Evolutionary conservation across 305 asterid genomes (phyloP).

Genomic region (Plantago coronopus): DNA sequence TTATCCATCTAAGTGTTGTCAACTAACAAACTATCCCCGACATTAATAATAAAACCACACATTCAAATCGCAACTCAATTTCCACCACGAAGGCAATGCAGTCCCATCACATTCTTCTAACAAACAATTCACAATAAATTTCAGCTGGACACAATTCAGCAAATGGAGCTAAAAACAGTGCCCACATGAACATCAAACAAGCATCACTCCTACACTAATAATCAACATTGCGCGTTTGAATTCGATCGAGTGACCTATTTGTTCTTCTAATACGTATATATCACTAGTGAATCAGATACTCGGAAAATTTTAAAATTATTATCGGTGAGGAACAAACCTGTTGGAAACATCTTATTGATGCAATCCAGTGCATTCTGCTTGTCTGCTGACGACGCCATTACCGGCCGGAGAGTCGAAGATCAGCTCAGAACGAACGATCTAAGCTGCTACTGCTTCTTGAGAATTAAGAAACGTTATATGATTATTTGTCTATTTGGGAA

Average conservation of each 20-base stretch:
- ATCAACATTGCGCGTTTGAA: too few relatives aligned
- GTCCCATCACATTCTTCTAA: not conserved
- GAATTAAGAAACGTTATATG: too few relatives aligned
- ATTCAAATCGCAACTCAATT: not conserved
- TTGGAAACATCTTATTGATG: conserved; percentile 97
- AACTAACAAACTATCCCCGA: too few relatives aligned
- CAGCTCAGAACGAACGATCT: too few relatives aligned
- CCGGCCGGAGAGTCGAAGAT: not conserved
- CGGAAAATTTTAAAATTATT: too few relatives aligned
- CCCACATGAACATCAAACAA: not conserved
- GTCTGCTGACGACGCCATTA: conserved; percentile 53
- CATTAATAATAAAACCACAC: too few relatives aligned
- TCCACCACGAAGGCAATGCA: not conserved
- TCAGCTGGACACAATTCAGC: too few relatives aligned
- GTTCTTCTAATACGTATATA: too few relatives aligned
- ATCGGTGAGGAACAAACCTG: conserved; percentile 46
- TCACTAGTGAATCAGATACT: too few relatives aligned
- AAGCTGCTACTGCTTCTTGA: too few relatives aligned
- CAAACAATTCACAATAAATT: not conserved
- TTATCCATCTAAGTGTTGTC: conserved; percentile 8
- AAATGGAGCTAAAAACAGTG: not conserved
- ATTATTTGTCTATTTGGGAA: too few relatives aligned
- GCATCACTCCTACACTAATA: not conserved
- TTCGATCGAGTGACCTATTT: too few relatives aligned
- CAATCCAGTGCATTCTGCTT: conserved; percentile 92